Evolutionary conservation across 768 basidiomycete genomes (phyloP), one percentile per base, ranked within the genome.

Genomic region (Hortiboletus campestris): DNA sequence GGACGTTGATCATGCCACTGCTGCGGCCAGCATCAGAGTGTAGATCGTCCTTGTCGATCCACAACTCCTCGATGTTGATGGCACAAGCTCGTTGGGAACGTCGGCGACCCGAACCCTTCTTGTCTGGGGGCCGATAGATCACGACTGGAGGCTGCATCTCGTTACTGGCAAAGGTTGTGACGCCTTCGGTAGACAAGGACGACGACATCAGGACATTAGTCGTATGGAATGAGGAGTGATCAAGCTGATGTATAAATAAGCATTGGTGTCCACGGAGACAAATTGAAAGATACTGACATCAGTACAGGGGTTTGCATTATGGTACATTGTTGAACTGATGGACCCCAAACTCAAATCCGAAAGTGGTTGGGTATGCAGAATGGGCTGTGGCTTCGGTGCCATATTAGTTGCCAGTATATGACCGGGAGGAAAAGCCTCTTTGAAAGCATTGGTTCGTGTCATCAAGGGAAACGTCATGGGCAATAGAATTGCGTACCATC

Each of bases 11-110:
- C 12, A n/a, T 29, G 28, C 29, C 6, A 11, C 10, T 48, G 6
- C 31, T 10, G 3, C 17, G 19, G 4, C 11, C 12, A 8, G 44
- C 28, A 4, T 20, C 34, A 12, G 17, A 6, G 34, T 6, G 25
- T 17, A 59, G 45, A 34, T 59, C 53, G 0, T 32, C 50, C 22
- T 41, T 46, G 38, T 61, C 60, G 34, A 61, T 43, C 47, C 39
- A 49, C 8, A 52, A 4, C 4, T 50, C 60, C n/a, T 43, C 29
- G 5, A 42, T 11, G n/a, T 52, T 45, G 35, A 55, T 19, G 25
- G 45, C 45, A 32, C 29, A 20, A 13, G 38, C 25, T 16, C 49
- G 46, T 31, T 6, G 25, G 19, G 3, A 40, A 20, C 22, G 42
- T 22, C 31, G 25, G 10, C 8, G 47, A 42, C 38, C n/a, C 3